A percentile compares a stretch with the other conserved stretches of the same genome.
Conservation (phyloP, 2,329 filamentous ascomycete genomes). For the Colletotrichum tanaceti region DNA sequence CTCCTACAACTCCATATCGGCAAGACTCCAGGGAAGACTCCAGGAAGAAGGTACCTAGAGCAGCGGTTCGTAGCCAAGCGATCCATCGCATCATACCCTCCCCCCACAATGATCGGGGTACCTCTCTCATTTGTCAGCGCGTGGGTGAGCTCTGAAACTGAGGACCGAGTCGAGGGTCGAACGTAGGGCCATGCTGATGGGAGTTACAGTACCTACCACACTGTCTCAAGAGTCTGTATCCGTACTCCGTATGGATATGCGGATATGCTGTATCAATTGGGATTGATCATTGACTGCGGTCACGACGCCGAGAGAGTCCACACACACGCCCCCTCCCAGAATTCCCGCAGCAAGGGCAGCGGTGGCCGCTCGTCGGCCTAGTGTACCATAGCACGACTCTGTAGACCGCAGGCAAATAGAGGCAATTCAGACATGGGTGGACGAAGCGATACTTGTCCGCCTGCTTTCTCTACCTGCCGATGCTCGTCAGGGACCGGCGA, state of each 20-base stretch:
- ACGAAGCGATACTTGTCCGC: constrained; percentile 9
- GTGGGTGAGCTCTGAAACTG: constrained; percentile 6
- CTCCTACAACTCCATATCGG: background rate
- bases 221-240: background rate
- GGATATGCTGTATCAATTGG: constrained; percentile 6
- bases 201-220: background rate
- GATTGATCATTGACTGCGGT: constrained; percentile 27
- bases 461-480: constrained; percentile 14
- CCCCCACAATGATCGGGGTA: constrained; percentile 3
- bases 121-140: constrained; percentile 33
- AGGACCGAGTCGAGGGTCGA: constrained; percentile 16
- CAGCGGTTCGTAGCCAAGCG: constrained; percentile 24
- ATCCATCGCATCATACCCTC: constrained; percentile 35
- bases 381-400: too few species aligned
- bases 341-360: constrained; percentile 20
- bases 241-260: too few species aligned
- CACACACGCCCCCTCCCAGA: constrained; percentile 25
- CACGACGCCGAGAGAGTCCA: constrained; percentile 17
- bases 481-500: constrained; percentile 18
- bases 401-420: constrained; percentile 8
- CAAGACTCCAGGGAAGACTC: background rate
- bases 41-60: constrained; percentile 10
- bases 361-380: background rate
- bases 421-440: constrained; percentile 16
- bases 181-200: constrained; percentile 21